Conservation (phyloP, 23 red algal genomes). For the Gracilaria domingensis region DNA sequence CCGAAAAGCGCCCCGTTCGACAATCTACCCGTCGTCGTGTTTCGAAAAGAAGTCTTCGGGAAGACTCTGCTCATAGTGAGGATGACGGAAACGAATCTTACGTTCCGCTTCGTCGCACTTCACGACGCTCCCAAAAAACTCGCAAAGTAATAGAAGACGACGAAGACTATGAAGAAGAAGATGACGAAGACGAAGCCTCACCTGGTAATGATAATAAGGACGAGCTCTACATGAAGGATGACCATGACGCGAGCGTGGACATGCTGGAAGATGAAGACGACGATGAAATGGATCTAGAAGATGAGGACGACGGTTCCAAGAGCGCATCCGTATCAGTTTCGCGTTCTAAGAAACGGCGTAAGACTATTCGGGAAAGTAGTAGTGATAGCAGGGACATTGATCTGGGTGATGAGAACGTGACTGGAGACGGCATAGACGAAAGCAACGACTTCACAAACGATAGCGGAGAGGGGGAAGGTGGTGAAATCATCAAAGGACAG, state of each 20-base stretch:
- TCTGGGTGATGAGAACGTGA: constrained; percentile 23
- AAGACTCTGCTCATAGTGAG: constrained; percentile 33
- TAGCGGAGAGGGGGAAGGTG: constrained; percentile 33
- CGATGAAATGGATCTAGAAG: neutral
- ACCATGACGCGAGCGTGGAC: constrained; percentile 33
- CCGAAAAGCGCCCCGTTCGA: constrained; percentile 12
- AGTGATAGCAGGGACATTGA: constrained; percentile 32
- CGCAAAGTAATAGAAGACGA: constrained; percentile 56
- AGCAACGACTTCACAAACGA: constrained; percentile 39
- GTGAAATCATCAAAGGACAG: neutral
- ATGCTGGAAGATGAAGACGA: constrained; percentile 33
- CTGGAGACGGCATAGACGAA: constrained; percentile 25
- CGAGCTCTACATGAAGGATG: constrained; percentile 28
- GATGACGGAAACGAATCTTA: constrained; percentile 37
- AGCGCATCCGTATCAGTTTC: neutral
- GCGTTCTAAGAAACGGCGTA: constrained; percentile 30
- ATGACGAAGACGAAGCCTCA: constrained; percentile 32
- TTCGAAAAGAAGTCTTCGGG: constrained; percentile 24
- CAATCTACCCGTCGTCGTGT: constrained; percentile 25
- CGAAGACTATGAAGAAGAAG: constrained; percentile 56
- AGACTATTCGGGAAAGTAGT: constrained; percentile 38
- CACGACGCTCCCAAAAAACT: constrained; percentile 22
- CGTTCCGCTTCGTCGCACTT: neutral
- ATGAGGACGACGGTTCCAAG: constrained; percentile 36
- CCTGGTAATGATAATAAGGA: constrained; percentile 24